Evolutionary conservation across 257 asterid genomes (phyloP).

Genomic region (Sherardia arvensis): DNA sequence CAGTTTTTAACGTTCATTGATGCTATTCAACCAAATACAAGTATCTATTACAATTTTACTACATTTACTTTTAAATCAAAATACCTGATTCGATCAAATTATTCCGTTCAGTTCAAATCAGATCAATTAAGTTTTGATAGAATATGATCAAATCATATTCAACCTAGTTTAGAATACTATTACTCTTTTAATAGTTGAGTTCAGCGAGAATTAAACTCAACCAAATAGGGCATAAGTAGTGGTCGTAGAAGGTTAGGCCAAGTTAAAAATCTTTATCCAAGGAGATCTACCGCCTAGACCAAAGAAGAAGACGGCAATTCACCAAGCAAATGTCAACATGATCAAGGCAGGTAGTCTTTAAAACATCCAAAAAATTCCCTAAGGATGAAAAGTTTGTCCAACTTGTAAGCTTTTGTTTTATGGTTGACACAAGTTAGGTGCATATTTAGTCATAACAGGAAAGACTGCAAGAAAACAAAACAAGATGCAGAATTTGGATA

Average conservation of each 20-base stretch:
- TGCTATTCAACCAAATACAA: no score
- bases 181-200: no score
- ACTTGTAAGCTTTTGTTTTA: neutral
- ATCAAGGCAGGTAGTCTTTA: neutral
- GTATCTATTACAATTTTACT: no score
- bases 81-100: no score
- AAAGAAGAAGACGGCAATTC: neutral
- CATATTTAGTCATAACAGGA: neutral
- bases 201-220: no score
- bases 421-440: neutral
- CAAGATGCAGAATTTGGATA: conserved; percentile 44
- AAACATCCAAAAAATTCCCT: neutral
- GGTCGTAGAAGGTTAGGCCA: neutral
- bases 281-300: neutral
- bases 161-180: no score
- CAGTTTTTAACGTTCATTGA: no score
- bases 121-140: no score
- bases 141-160: no score
- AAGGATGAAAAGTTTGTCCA: neutral
- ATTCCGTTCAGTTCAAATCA: no score
- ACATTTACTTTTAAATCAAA: no score
- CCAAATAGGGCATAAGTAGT: no score
- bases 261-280: neutral
- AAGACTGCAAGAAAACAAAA: neutral
- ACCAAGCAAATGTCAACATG: neutral